Evolutionary conservation across 2,329 filamentous ascomycete genomes (phyloP).

Genomic region (Botrytis fabae): DNA sequence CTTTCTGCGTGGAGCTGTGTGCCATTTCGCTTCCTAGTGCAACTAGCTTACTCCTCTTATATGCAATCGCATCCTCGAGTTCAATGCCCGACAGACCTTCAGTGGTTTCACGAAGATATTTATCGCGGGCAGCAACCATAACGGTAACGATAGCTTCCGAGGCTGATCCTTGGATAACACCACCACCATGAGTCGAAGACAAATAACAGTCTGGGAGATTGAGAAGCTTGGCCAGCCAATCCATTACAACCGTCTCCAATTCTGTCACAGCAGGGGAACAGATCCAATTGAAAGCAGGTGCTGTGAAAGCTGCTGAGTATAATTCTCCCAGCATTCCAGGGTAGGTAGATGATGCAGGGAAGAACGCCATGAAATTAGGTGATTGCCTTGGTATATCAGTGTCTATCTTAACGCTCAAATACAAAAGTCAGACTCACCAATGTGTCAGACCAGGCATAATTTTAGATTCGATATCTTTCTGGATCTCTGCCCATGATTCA

Average conservation of each 20-base stretch:
- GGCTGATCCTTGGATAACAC: conserved; percentile 91
- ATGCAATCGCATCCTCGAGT: conserved; percentile 68
- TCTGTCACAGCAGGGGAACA: conserved; percentile 91
- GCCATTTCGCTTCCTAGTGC: conserved; percentile 77
- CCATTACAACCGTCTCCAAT: conserved; percentile 87
- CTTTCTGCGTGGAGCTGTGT: conserved; percentile 85
- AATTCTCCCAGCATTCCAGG: conserved; percentile 88
- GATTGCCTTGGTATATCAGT: conserved; percentile 59
- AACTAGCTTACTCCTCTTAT: conserved; percentile 70
- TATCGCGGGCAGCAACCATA: conserved; percentile 83
- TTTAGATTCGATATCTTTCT: conserved; percentile 77
- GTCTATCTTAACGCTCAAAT: background rate
- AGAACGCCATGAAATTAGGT: conserved; percentile 95
- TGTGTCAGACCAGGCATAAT: conserved; percentile 93
- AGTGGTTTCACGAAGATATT: conserved; percentile 65
- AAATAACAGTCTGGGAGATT: conserved; percentile 71
- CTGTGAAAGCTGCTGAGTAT: conserved; percentile 85
- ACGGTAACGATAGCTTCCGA: conserved; percentile 84
- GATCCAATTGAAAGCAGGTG: conserved; percentile 95
- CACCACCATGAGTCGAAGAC: conserved; percentile 73
- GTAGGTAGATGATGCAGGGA: conserved; percentile 78
- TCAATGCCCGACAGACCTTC: conserved; percentile 54
- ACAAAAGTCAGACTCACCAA: conserved; percentile 53
- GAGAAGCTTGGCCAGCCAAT: conserved; percentile 82
- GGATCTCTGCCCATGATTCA: conserved; percentile 77